Evolutionary conservation across 2,329 filamentous ascomycete genomes (phyloP).

Genomic region (Fusarium sp.): DNA sequence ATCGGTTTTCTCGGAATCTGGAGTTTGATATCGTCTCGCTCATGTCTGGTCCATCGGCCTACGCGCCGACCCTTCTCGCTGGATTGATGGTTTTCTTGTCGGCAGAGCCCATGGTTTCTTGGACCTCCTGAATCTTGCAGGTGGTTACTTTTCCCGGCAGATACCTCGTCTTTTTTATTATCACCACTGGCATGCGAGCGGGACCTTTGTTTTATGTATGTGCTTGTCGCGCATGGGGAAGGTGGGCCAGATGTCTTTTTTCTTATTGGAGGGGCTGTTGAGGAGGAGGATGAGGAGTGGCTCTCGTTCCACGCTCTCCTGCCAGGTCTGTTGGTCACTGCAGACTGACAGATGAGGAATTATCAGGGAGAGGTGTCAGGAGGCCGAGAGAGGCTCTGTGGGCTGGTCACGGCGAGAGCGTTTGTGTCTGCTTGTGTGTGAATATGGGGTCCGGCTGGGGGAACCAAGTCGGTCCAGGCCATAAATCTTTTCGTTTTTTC

Average conservation of each 20-base stretch:
- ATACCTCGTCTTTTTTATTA: constrained; percentile 42
- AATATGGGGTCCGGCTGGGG: constrained; percentile 37
- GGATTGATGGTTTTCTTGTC: constrained; percentile 41
- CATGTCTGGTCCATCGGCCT: constrained; percentile 42
- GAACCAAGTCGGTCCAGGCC: constrained; percentile 49
- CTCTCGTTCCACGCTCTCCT: constrained; percentile 37
- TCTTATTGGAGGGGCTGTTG: constrained; percentile 32
- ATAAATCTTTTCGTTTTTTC: constrained; percentile 59
- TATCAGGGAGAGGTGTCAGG: constrained; percentile 32
- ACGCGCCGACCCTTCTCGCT: constrained; percentile 37
- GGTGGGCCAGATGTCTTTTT: constrained; percentile 45
- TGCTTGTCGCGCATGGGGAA: constrained; percentile 43
- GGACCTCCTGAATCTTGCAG: constrained; percentile 27
- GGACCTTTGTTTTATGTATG: constrained; percentile 49
- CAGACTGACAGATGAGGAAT: constrained; percentile 43
- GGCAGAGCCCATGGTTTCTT: constrained; percentile 29
- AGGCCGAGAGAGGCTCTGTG: constrained; percentile 26
- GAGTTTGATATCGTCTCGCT: constrained; percentile 53
- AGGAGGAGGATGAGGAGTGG: constrained; percentile 39
- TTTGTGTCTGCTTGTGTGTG: constrained; percentile 39
- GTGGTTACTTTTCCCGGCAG: constrained; percentile 35
- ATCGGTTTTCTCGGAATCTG: constrained; percentile 52
- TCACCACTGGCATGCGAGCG: constrained; percentile 45
- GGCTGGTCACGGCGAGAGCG: constrained; percentile 34
- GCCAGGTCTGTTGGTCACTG: constrained; percentile 36